These are phyloP conservation scores for Rubia balearica DNA, from an alignment of 305 asterid genomes.

Conservation along the genomic window DNA sequence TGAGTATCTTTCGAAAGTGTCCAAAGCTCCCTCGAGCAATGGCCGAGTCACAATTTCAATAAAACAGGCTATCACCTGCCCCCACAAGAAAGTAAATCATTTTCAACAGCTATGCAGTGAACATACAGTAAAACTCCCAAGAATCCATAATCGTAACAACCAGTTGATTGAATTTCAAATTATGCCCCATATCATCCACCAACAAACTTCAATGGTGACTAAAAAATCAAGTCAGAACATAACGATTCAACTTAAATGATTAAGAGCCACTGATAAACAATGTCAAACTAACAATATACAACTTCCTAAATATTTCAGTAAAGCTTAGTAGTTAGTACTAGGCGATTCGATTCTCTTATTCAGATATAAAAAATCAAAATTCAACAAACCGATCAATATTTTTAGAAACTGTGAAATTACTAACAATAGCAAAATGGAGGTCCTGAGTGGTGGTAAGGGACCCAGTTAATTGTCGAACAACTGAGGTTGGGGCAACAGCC, in stretches of 20 bases:
- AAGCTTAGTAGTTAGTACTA: no score
- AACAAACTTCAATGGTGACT: neutral
- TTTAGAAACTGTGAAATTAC: neutral
- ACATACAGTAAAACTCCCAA: neutral
- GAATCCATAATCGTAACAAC: neutral
- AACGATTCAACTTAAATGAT: neutral
- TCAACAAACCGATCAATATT: neutral
- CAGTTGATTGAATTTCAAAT: neutral
- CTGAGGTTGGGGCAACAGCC: slow-evolving; percentile 11
- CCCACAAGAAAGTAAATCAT: slow-evolving; percentile 16
- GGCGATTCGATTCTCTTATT: neutral
- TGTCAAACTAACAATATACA: neutral
- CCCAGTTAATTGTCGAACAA: slow-evolving; percentile 19
- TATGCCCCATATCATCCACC: neutral
- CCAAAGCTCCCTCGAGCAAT: slow-evolving; percentile 88
- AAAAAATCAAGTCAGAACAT: neutral
- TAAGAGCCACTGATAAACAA: neutral
- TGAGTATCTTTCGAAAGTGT: slow-evolving; percentile 69
- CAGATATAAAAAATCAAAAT: neutral
- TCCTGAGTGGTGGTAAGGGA: slow-evolving; percentile 16
- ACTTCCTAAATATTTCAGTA: no score
- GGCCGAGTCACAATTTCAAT: slow-evolving; percentile 80
- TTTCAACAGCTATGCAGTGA: slow-evolving; percentile 2
- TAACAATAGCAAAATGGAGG: slow-evolving; percentile 22
- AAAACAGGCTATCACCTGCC: slow-evolving; percentile 90